Evolutionary conservation across 352 stramenopile genomes (phyloP).

Genomic region (Blastocystis sp.): DNA sequence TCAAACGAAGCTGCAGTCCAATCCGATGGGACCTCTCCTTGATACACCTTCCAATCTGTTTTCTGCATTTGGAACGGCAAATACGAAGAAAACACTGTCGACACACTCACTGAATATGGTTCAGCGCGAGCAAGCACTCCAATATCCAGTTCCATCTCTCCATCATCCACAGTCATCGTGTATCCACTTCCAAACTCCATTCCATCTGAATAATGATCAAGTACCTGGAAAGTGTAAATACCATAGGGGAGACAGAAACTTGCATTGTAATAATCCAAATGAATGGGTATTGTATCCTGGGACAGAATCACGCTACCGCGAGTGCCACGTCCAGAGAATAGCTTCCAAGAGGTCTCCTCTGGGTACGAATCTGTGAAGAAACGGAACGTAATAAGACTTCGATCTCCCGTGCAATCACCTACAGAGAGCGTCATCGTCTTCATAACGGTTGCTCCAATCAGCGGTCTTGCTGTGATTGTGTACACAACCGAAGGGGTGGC

Average conservation of each 20-base stretch:
- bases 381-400: neutral
- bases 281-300: neutral
- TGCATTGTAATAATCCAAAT: neutral
- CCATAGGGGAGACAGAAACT: conserved; percentile 1
- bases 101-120: neutral
- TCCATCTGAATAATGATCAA: neutral
- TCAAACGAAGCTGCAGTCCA: neutral
- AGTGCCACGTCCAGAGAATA: neutral
- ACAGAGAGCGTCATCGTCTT: neutral
- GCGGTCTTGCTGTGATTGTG: neutral
- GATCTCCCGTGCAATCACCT: neutral
- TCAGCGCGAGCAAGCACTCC: neutral
- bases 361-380: neutral
- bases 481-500: neutral
- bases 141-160: conserved; percentile 13
- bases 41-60: neutral
- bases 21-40: neutral
- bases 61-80: conserved; percentile 23
- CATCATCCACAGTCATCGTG: neutral
- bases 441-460: neutral
- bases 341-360: neutral
- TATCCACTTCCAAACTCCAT: neutral
- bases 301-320: neutral
- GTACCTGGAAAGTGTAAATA: neutral
- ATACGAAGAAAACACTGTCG: neutral